Evolutionary conservation across 495 filamentous ascomycete genomes (phyloP), one percentile per base, ranked within the genome.

Genomic region (Neurospora sp.): DNA sequence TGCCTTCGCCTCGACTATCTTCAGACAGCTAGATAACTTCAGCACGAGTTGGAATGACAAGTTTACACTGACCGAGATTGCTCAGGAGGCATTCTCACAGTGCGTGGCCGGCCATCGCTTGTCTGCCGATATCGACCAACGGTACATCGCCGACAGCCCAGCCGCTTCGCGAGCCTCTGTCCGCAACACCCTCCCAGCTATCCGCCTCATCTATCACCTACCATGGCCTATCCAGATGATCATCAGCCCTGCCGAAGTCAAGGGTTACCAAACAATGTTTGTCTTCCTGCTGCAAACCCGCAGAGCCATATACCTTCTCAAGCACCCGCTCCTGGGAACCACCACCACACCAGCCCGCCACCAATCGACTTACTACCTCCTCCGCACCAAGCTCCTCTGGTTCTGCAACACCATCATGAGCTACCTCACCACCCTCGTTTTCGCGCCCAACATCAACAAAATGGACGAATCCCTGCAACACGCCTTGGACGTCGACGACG

Each of bases 161-260:
- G 75, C 78, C 8, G 81, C 79, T 8, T 74, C 82, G 37, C 80
- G 87, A 44, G 79, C 74, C 73, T 83, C 84, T 3, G 83, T 88
- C 39, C 83, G 84, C 16, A 72, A 75, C 70, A 82, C 85, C 20
- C 84, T 94, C 9, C 82, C 87, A 10, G 81, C 79, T n/a, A 83
- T 93, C 6, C 85, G 83, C 8, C 83, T 93, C 12, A 83, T 82
- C 4, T 92, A 91, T 74, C 80, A 86, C 68, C 84, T 98, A 4
- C 88, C 92, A 9, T 97, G 94, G 94, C 89, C 94, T 0, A 85
- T 97, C n/a, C 91, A 90, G 41, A 96, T 97, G 69, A 88, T 98
- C 31, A 85, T 97, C 68, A 88, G 86, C 0, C 86, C 87, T 35
- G 81, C 86, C 4, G 86, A 89, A 0, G 85, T 94, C 37, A 70